phyloP scores from a whole-genome alignment of 1,284 basidiomycete species.

The Dichomitus squalens region DNA sequence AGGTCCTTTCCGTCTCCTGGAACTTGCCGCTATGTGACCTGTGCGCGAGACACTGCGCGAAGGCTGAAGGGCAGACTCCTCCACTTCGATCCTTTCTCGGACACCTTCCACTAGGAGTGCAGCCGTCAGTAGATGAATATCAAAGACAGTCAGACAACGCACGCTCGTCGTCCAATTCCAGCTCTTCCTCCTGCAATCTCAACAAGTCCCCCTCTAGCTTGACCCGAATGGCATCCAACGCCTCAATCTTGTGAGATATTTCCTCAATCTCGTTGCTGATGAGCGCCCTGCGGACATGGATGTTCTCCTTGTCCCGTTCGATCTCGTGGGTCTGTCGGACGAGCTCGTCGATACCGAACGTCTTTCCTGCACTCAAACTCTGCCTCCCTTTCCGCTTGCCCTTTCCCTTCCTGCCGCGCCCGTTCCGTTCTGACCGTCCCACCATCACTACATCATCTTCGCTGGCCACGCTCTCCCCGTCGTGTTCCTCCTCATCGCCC shows the following conservation, averaged over 20 bases:
- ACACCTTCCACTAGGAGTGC: slow-evolving; percentile 76
- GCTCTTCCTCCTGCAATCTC: slow-evolving; percentile 90
- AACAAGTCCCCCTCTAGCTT: slow-evolving; percentile 85
- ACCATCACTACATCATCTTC: slow-evolving; percentile 70
- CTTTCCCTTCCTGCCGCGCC: slow-evolving; percentile 42
- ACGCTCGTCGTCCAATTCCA: slow-evolving; percentile 95
- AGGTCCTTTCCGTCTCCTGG: slow-evolving; percentile 83
- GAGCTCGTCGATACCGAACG: slow-evolving; percentile 82
- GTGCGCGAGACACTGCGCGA: slow-evolving; percentile 38
- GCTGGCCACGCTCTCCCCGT: slow-evolving; percentile 62
- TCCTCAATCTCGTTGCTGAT: slow-evolving; percentile 86
- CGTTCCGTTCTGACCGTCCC: slow-evolving; percentile 38
- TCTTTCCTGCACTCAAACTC: slow-evolving; percentile 69
- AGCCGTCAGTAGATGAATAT: neutral
- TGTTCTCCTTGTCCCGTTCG: slow-evolving; percentile 84
- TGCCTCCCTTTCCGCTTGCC: slow-evolving; percentile 64
- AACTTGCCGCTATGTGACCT: slow-evolving; percentile 58
- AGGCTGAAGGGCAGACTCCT: slow-evolving; percentile 47
- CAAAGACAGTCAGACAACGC: slow-evolving; percentile 32
- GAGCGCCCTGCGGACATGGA: slow-evolving; percentile 84
- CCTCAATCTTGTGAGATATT: slow-evolving; percentile 86
- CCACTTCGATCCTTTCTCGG: slow-evolving; percentile 77
- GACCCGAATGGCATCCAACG: slow-evolving; percentile 79
- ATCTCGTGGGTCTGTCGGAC: slow-evolving; percentile 84
- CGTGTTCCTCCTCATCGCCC: slow-evolving; percentile 61